These are phyloP conservation scores for Lycium ferocissimum DNA, from an alignment of 257 asterid species.

Conservation along the genomic window DNA sequence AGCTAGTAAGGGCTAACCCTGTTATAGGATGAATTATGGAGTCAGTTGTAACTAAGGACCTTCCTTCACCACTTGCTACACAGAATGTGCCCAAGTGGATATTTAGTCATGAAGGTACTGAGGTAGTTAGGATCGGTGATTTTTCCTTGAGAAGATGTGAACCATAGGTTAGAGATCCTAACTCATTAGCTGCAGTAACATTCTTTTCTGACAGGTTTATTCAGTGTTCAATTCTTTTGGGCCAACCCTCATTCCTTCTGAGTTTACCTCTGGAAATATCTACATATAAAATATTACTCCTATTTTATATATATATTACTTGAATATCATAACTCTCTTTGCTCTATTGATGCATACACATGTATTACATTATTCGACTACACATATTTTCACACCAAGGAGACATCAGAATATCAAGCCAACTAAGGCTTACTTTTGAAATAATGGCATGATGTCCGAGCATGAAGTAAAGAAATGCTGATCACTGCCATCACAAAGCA, in stretches of 20 bases:
- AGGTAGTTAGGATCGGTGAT: slow-evolving; percentile 33
- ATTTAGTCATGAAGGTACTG: slow-evolving; percentile 26
- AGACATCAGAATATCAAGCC: slow-evolving; percentile 8
- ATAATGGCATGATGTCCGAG: neutral
- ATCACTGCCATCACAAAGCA: too few relatives aligned
- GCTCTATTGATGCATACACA: neutral
- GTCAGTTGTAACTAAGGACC: slow-evolving; percentile 3
- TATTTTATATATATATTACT: slow-evolving; percentile 14
- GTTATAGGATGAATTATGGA: slow-evolving; percentile 13
- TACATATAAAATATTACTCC: slow-evolving; percentile 29
- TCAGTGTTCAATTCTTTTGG: slow-evolving; percentile 33
- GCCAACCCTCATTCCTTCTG: slow-evolving; percentile 31
- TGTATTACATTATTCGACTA: neutral
- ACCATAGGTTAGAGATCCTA: slow-evolving; percentile 32
- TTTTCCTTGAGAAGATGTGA: slow-evolving; percentile 5
- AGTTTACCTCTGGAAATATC: neutral
- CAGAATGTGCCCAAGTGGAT: neutral
- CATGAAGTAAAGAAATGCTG: too few relatives aligned
- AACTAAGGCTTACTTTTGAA: neutral
- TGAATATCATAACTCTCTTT: neutral
- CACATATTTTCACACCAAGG: neutral
- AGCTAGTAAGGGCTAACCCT: slow-evolving; percentile 22
- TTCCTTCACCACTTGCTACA: slow-evolving; percentile 20
- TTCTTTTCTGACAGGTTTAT: slow-evolving; percentile 29
- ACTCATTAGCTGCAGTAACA: slow-evolving; percentile 25